Percentiles rank a stretch among this genome's conserved stretches.
These are phyloP conservation scores for Colletotrichum australisinense DNA, from an alignment of 2,329 filamentous ascomycete species.

Conservation along the genomic window DNA sequence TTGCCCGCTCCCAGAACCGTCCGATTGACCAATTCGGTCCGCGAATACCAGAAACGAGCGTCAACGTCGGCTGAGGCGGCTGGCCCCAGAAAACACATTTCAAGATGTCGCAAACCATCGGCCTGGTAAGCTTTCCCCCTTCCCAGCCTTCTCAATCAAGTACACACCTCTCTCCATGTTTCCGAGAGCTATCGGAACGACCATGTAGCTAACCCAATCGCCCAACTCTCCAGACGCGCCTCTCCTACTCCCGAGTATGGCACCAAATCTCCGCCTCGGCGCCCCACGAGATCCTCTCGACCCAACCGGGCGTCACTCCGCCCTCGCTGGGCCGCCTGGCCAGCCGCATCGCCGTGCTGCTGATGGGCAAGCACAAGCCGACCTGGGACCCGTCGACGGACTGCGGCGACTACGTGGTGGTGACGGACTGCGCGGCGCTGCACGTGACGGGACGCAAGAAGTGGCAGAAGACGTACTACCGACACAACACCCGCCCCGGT, in stretches of 20 bases:
- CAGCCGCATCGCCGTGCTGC: constrained; percentile 83
- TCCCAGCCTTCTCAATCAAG: constrained; percentile 3
- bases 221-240: constrained; percentile 75
- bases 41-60: background rate
- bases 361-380: constrained; percentile 99
- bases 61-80: constrained; percentile 20
- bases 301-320: constrained; percentile 66
- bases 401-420: constrained; percentile 98
- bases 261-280: constrained; percentile 82
- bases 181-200: background rate
- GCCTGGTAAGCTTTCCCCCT: constrained; percentile 66
- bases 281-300: constrained; percentile 71
- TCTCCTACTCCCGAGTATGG: constrained; percentile 97
- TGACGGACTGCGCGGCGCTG: constrained; percentile 87
- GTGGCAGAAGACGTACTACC: constrained; percentile 95
- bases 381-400: constrained; percentile 97
- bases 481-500: constrained; percentile 91
- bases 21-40: background rate
- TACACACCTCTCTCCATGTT: background rate
- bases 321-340: constrained; percentile 92
- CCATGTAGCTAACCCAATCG: background rate
- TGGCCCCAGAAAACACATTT: constrained; percentile 32
- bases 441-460: constrained; percentile 93
- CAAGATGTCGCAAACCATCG: constrained; percentile 83
- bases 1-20: constrained; percentile 22